Evolutionary conservation across 768 basidiomycete genomes (phyloP).

Genomic region (Cyclocybe cylindracea): DNA sequence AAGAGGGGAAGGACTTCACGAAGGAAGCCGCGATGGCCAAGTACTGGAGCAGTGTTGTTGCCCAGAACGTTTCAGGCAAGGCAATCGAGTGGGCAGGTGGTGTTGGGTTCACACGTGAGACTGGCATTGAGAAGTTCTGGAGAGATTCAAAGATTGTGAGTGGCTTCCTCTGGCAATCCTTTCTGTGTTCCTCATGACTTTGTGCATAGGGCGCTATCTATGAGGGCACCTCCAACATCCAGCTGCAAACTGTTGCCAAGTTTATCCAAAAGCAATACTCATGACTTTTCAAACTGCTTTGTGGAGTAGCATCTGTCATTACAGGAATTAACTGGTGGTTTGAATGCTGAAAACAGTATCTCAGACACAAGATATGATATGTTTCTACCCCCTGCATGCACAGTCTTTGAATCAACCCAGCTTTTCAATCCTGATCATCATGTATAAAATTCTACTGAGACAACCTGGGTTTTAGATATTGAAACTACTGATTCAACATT

Average conservation of each 20-base stretch:
- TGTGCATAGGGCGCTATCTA: constrained; percentile 79
- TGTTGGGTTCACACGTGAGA: constrained; percentile 89
- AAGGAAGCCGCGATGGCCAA: constrained; percentile 99
- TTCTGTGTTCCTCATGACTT: neutral
- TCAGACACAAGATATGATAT: no score
- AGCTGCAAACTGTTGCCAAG: constrained; percentile 94
- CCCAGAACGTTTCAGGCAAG: constrained; percentile 81
- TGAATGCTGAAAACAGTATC: no score
- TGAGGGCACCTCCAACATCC: constrained; percentile 98
- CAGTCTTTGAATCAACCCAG: no score
- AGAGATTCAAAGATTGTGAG: constrained; percentile 94
- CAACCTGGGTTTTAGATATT: no score
- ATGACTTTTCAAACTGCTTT: constrained; percentile 21
- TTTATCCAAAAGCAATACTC: constrained; percentile 86
- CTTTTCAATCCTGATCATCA: no score
- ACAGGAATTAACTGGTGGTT: no score
- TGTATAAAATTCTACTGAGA: no score
- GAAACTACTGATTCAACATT: no score
- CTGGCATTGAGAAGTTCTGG: constrained; percentile 96
- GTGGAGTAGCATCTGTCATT: no score
- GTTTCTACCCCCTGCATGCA: no score
- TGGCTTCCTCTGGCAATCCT: constrained; percentile 13
- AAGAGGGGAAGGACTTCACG: constrained; percentile 82
- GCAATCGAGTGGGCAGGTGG: constrained; percentile 99
- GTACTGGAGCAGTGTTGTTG: constrained; percentile 86